A percentile compares a stretch with the other conserved stretches of the same genome.
Conservation (phyloP, 1,139 yeast genomes). For the Zygoascus sp. region DNA sequence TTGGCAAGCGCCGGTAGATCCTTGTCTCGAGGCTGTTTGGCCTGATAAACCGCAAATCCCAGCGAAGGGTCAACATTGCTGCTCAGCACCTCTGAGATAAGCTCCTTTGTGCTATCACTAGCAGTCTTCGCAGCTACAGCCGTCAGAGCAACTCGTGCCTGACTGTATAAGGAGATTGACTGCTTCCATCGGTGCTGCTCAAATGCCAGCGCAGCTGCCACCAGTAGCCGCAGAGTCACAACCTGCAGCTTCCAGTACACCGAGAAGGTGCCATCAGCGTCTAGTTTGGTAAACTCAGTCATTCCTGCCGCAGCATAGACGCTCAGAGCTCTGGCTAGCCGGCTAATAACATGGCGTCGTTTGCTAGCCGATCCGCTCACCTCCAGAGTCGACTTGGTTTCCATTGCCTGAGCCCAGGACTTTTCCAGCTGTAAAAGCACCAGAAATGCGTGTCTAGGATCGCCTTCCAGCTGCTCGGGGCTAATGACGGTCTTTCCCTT, state of each 20-base stretch:
- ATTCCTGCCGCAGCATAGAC: slow-evolving; percentile 31
- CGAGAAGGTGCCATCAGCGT: slow-evolving; percentile 27
- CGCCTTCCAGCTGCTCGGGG: slow-evolving; percentile 44
- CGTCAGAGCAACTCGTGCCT: slow-evolving; percentile 55
- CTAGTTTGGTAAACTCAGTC: slow-evolving; percentile 42
- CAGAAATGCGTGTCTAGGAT: slow-evolving; percentile 46
- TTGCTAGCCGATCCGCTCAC: slow-evolving; percentile 40
- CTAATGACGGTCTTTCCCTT: slow-evolving; percentile 43
- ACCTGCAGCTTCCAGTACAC: slow-evolving; percentile 44
- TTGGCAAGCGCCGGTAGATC: slow-evolving; percentile 33
- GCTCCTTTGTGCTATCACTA: slow-evolving; percentile 28
- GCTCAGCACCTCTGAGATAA: slow-evolving; percentile 55
- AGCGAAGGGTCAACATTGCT: slow-evolving; percentile 66
- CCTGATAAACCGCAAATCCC: slow-evolving; percentile 51
- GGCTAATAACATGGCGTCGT: slow-evolving; percentile 55
- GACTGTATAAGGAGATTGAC: slow-evolving; percentile 51
- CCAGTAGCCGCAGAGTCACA: slow-evolving; percentile 54
- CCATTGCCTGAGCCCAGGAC: slow-evolving; percentile 63
- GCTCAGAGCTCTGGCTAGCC: slow-evolving; percentile 59
- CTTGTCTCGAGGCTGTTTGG: slow-evolving; percentile 26
- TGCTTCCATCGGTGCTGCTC: slow-evolving; percentile 55
- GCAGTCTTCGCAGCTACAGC: slow-evolving; percentile 16
- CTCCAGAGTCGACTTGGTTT: slow-evolving; percentile 55
- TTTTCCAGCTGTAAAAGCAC: slow-evolving; percentile 60
- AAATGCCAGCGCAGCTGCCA: slow-evolving; percentile 56